Conservation (phyloP, 2,329 filamentous ascomycete genomes). For the Aspergillus ochraceus region DNA sequence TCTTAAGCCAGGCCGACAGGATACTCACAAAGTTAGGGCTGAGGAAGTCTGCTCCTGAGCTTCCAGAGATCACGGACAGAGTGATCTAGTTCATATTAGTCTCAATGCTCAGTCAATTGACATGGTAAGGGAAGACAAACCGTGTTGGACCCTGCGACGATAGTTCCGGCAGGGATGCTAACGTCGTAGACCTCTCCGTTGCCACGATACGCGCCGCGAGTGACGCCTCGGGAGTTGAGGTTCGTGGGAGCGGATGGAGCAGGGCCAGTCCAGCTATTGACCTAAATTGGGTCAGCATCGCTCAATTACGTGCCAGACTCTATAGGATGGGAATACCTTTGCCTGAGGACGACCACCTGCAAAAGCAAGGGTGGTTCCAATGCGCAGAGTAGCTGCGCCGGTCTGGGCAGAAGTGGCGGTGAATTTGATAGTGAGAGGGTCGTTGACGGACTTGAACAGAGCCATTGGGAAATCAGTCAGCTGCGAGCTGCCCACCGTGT, state of each 20-base stretch:
- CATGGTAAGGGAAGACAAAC: conserved; percentile 11
- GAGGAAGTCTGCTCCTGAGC: conserved; percentile 55
- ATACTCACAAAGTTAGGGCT: conserved; percentile 54
- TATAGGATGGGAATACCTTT: conserved; percentile 21
- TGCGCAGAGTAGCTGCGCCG: conserved; percentile 58
- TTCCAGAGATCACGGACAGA: conserved; percentile 61
- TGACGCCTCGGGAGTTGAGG: conserved; percentile 65
- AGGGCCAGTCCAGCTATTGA: conserved; percentile 56
- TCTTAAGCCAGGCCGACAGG: background rate
- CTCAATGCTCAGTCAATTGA: background rate
- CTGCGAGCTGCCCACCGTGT: conserved; percentile 59
- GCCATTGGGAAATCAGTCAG: conserved; percentile 64
- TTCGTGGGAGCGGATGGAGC: conserved; percentile 58
- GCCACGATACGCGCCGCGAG: conserved; percentile 65
- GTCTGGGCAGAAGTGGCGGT: conserved; percentile 53
- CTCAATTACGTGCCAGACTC: background rate
- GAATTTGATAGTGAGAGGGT: conserved; percentile 62
- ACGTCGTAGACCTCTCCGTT: conserved; percentile 65
- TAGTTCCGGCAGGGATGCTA: conserved; percentile 58
- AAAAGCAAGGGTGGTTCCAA: conserved; percentile 65
- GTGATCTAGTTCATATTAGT: conserved; percentile 43
- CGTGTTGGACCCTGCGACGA: conserved; percentile 63
- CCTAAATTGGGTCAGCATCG: conserved; percentile 16
- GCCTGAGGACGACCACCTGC: conserved; percentile 59
- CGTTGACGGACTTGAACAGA: conserved; percentile 61